Base-by-base conservation (phyloP, 2,329 filamentous ascomycete species). In the Diplodia seriata region DNA sequence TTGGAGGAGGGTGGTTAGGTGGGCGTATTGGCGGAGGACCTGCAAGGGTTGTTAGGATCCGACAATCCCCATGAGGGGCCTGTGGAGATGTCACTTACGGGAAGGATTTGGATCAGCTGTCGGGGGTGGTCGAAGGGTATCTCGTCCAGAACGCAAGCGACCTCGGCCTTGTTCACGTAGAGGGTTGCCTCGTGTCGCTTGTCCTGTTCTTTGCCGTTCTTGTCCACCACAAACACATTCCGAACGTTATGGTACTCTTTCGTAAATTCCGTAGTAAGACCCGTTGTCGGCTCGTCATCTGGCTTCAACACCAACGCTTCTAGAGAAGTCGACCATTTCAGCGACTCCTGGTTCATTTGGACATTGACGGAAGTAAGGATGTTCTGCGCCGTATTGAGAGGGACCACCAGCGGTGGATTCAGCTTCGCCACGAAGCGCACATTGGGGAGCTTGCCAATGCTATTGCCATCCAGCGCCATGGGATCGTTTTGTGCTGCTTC, bases 81-180 rank as follows among this genome's bases (percentile, higher is more conserved):
- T 9, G 6, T 8, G 20, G n/a, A n/a, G 7, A 38, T 8, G 4
- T 40, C 20, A 36, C 66, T 67, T 68, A 72, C 82, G 0, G 92
- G 91, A n/a, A 96, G 83, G 74, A 94, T 87, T 65, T 87, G 85
- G 7, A 94, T 81, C 4, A 96, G 81, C 74, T 96, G 91, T 61
- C 88, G 86, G 0, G 92, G 92, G 73, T 96, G 92, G 2, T 88
- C 87, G 74, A 96, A 94, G 0, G 91, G 88, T 38, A 95, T 82
- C 67, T 90, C 87, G 0, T 85, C 86, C 9, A 96, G 77, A 3
- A 84, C 83, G 67, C 89, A 86, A 0, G 89, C 90, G 71, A 90
- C 92, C 9, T 93, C 91, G 2, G 88, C 86, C 76, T 92, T 92
- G 66, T 91, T 87, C 20, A 93, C 86, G 70, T 87, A 88, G 1